Evolutionary conservation across 2,329 filamentous ascomycete genomes (phyloP), one percentile per base, ranked within the genome.

Genomic region (Calonectria crousiana): DNA sequence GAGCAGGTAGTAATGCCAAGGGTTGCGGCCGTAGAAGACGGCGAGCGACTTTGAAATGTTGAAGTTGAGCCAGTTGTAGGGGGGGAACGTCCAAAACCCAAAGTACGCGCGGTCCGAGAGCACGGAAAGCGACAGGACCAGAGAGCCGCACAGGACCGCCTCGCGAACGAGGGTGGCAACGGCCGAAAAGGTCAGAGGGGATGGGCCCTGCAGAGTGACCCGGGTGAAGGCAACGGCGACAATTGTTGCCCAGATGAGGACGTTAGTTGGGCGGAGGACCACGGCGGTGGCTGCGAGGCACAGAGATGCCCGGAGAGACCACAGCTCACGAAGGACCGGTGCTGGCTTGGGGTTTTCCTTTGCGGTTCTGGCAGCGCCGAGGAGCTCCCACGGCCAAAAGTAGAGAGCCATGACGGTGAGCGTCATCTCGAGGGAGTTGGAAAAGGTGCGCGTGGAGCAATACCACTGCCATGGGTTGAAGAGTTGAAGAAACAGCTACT

Each of bases 401-500:
- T 92, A 92, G 58, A 98, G 87, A 2, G 95, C 96, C 80, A 92
- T 89, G 73, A 94, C 88, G 6, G 96, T 98, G 78, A 99, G 86
- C 0, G 94, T 94, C n/a, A 94, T 95, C 87, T 99, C 97, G 6
- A 98, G 87, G 67, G 93, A 97, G 85, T 99, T 99, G 69, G 96
- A 98, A 81, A 99, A 93, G 0, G 97, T 98, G 60, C 97, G 91
- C 0, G 95, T 96, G 1, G 95, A 97, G 85, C 94, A 97, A 85
- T 97, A 98, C 95, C 95, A 98, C 84, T 98, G 95, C 95, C 97
- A 99, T 9, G 97, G 83, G 69, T 79, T 85, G 71, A 83, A 80
- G 32, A 85, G 79, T 47, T 85, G 82, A 38, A 86, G 81, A 70
- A 85, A 82, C 20, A 86, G 81, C 84, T 86, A 23, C 32, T 38